Evolutionary conservation across 139 green algal species (phyloP).

Genomic region (Nannochloris sp.): DNA sequence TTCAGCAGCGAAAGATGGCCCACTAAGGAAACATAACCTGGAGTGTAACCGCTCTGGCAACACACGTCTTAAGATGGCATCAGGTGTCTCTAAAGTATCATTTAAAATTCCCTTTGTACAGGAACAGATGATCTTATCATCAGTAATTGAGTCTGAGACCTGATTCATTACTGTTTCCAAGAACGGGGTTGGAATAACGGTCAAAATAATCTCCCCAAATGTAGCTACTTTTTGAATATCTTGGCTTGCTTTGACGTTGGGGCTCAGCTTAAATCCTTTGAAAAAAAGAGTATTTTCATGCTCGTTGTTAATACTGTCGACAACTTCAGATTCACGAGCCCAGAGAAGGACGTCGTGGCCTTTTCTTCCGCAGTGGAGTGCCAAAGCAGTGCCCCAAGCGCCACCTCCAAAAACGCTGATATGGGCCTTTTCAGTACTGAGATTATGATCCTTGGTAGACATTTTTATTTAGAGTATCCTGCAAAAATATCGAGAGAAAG

Average conservation of each 20-base stretch:
- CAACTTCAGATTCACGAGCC: constrained; percentile 56
- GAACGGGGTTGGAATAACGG: constrained; percentile 78
- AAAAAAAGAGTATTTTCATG: constrained; percentile 58
- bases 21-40: constrained; percentile 48
- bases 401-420: constrained; percentile 67
- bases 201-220: constrained; percentile 57
- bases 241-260: constrained; percentile 35
- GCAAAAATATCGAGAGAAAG: too few species aligned
- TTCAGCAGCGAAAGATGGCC: constrained; percentile 56
- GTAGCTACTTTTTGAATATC: constrained; percentile 35
- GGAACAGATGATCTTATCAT: constrained; percentile 14
- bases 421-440: too few species aligned
- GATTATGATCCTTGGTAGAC: too few species aligned
- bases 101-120: constrained; percentile 32
- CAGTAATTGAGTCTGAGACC: constrained; percentile 13
- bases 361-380: constrained; percentile 49
- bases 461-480: too few species aligned
- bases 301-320: constrained; percentile 50
- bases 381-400: constrained; percentile 74
- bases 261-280: constrained; percentile 46
- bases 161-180: constrained; percentile 43
- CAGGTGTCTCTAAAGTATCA: constrained; percentile 57
- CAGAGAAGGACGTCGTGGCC: constrained; percentile 63
- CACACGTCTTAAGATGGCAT: constrained; percentile 59
- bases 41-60: constrained; percentile 24